Base-by-base conservation (phyloP, 1,284 basidiomycete genomes). In the Spongispora temasekensis region DNA sequence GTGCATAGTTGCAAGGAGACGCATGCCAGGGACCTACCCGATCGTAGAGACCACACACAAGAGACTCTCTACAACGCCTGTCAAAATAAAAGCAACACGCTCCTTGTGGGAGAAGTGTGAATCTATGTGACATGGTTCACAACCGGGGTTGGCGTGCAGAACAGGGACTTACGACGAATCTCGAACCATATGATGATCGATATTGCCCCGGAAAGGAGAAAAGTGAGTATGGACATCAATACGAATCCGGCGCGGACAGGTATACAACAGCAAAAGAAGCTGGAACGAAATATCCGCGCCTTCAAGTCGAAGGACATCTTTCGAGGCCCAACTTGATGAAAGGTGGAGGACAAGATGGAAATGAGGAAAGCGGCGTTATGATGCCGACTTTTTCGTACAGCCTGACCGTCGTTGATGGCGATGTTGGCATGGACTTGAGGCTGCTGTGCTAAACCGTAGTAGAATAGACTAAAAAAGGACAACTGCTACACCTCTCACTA, bases 231-330 rank as follows among this genome's bases (percentile, higher is more conserved):
- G 28, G 84, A 79, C 76, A 85, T 79, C 54, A 81, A 68, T 56
- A 85, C 78, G 35, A 87, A 85, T 34, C 88, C 86, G 4, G 83
- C 60, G 59, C 88, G 80, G n/a, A 87, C 83, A 48, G 86, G 83
- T 64, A 89, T 70, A 67, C 88, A 89, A 65, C 78, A 87, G 67
- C 87, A 89, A 68, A 83, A 88, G 4, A 75, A 81, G 55, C 67
- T 76, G 21, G 72, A 73, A 32, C 53, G 68, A n/a, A 76, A 59
- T 12, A 76, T 17, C 63, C 73, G 64, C 55, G 42, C 50, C 56
- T 51, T 71, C 57, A 75, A 3, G 46, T 64, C 53, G 46, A 64
- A 4, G 30, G 23, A 28, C 72, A 75, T 75, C 10, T 48, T 48
- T 52, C 57, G 19, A 25, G 50, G 21, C 44, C 28, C 53, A 27